Evolutionary conservation across 371 early-diverging fungal genomes (phyloP), one percentile per base, ranked within the genome.

Genomic region (Globomyces sp.): DNA sequence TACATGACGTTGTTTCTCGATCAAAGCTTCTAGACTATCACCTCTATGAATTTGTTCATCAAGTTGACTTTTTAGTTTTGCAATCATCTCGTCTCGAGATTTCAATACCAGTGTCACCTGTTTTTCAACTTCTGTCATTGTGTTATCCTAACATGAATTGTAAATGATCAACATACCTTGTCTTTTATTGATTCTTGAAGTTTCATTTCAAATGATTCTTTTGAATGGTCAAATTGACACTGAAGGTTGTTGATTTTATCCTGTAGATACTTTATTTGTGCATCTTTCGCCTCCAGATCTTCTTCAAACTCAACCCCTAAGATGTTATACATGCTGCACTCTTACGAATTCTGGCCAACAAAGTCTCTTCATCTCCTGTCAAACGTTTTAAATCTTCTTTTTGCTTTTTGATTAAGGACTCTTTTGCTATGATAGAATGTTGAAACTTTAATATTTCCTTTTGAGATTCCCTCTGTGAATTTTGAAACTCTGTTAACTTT

Each of bases 1-100:
- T 24, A 24, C 24, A 48, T 71, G 63, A 50, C 83, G 62, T 63
- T 82, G 80, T 58, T 78, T 64, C 53, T 83, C 83, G 1, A 83
- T 71, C 46, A 81, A 64, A 49, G 57, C 39, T 58, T 77, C 77
- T 47, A 83, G 59, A 36, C 80, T 73, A 34, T 9, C 50, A 57
- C 66, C 74, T 6, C 66, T 34, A 4, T 72, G 59, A 2, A 39
- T 24, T 63, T 72, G 41, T 37, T 80, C 83, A 36, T 80, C 76
- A 13, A 69, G 55, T 53, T 80, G 71, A 1, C 57, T 10, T 44
- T 65, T 58, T 39, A 82, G 57, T n/a, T 48, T 24, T 24, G 43
- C 51, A n/a, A 80, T 67, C 4, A 66, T 45, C 24, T 80, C 72
- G 41, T 83, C 83, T 60, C 82, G 80, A 1, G 41, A 3, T 0